Evolutionary conservation across 148 eudicot species (phyloP).

Genomic region (Persicaria maculosa): DNA sequence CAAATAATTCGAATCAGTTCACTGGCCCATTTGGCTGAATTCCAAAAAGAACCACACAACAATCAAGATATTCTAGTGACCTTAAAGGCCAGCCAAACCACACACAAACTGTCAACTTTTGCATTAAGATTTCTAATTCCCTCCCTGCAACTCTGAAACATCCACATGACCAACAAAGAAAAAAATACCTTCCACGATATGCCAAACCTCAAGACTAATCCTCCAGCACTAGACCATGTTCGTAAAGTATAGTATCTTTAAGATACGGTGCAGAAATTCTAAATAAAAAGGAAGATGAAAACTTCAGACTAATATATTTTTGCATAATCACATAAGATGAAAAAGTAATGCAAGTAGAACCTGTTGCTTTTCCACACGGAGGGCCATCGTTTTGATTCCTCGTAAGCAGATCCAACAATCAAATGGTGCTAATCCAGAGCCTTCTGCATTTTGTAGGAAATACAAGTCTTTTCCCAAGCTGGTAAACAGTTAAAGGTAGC

Average conservation of each 20-base stretch:
- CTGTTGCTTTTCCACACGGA: slow-evolving; percentile 98
- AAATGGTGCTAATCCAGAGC: slow-evolving; percentile 90
- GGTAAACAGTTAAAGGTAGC: slow-evolving; percentile 6
- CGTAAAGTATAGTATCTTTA: neutral
- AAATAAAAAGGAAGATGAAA: neutral
- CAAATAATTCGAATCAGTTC: neutral
- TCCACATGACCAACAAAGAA: neutral
- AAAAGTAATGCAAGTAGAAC: slow-evolving; percentile 28
- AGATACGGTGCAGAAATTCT: neutral
- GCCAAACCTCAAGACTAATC: neutral
- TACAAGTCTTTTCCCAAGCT: slow-evolving; percentile 89
- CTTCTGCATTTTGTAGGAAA: slow-evolving; percentile 93
- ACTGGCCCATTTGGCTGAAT: neutral
- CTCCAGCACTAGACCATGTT: neutral
- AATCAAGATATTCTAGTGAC: neutral
- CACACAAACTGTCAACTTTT: neutral
- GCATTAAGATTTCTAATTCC: neutral
- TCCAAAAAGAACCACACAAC: neutral
- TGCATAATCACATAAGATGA: neutral
- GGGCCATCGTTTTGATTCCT: slow-evolving; percentile 96
- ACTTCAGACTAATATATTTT: neutral
- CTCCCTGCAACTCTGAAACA: neutral
- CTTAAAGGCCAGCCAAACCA: neutral
- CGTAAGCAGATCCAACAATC: slow-evolving; percentile 98
- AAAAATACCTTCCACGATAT: neutral